These are phyloP conservation scores for Quercus tomentella DNA, from an alignment of 331 rosid species.

Conservation along the genomic window DNA sequence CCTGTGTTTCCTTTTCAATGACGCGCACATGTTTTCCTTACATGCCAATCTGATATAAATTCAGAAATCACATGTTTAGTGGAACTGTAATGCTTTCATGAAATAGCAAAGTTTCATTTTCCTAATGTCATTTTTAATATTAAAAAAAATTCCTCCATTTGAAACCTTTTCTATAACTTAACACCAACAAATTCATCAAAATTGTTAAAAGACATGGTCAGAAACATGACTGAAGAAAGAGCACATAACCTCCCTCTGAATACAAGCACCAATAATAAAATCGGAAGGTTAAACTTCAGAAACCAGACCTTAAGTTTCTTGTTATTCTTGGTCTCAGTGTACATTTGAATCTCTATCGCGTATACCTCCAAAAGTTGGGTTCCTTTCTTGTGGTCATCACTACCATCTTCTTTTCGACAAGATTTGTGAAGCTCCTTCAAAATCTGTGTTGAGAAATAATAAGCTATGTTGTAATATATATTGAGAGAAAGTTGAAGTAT, in stretches of 20 bases:
- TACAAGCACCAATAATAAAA: neutral
- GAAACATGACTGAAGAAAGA: neutral
- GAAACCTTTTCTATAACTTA: neutral
- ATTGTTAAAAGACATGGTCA: neutral
- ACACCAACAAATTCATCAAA: neutral
- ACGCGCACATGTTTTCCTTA: too few relatives aligned
- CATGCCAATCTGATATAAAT: too few relatives aligned
- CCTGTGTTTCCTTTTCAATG: too few relatives aligned
- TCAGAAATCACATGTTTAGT: too few relatives aligned
- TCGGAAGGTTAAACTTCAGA: neutral
- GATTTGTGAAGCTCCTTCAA: conserved; percentile 94
- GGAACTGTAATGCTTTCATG: too few relatives aligned
- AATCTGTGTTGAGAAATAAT: conserved; percentile 46
- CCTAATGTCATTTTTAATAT: too few relatives aligned
- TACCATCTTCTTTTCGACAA: conserved; percentile 94
- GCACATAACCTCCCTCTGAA: neutral
- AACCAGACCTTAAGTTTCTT: conserved; percentile 89
- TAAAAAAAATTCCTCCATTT: neutral
- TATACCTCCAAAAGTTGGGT: conserved; percentile 92
- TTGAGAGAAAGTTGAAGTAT: neutral
- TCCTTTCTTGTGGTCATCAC: conserved; percentile 99
- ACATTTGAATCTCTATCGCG: conserved; percentile 96
- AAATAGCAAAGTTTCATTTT: too few relatives aligned
- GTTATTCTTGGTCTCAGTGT: conserved; percentile 96
- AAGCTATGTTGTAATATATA: conserved; percentile 8